phyloP scores from a whole-genome alignment of 179 eudicot genomes.

The Vitellaria paradoxa region DNA sequence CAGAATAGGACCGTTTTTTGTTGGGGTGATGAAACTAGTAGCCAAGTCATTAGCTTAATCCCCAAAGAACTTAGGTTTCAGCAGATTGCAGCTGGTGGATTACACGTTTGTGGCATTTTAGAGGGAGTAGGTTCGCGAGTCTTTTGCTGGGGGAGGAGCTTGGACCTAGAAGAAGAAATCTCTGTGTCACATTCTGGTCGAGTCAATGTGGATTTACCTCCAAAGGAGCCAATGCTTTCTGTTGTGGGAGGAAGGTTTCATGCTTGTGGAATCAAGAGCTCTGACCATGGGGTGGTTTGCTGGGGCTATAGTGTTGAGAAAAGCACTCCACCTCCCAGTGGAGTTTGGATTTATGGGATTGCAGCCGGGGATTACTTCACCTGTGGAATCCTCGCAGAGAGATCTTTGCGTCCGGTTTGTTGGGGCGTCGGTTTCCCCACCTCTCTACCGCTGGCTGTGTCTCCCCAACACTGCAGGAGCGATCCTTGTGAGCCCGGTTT shows the following conservation, averaged over 20 bases:
- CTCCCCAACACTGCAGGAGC: constrained; percentile 63
- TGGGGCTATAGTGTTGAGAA: constrained; percentile 66
- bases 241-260: constrained; percentile 88
- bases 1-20: constrained; percentile 71
- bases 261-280: constrained; percentile 80
- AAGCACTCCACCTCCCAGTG: constrained; percentile 56
- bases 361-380: constrained; percentile 91
- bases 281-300: constrained; percentile 60
- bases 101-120: constrained; percentile 82
- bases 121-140: constrained; percentile 58
- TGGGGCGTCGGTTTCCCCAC: constrained; percentile 86
- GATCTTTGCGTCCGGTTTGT: constrained; percentile 54
- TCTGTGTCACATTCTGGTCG: constrained; percentile 29
- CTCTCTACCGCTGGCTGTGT: constrained; percentile 60
- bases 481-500: constrained; percentile 49
- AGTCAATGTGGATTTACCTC: constrained; percentile 54
- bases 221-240: constrained; percentile 56
- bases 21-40: constrained; percentile 84
- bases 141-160: constrained; percentile 80
- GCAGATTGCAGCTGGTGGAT: constrained; percentile 80
- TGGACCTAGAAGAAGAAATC: constrained; percentile 46
- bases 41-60: constrained; percentile 46
- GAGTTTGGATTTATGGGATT: constrained; percentile 52
- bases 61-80: constrained; percentile 54
- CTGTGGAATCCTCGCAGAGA: constrained; percentile 64